phyloP scores from a whole-genome alignment of 2,329 filamentous ascomycete genomes.

The Sporothrix schenckii region DNA sequence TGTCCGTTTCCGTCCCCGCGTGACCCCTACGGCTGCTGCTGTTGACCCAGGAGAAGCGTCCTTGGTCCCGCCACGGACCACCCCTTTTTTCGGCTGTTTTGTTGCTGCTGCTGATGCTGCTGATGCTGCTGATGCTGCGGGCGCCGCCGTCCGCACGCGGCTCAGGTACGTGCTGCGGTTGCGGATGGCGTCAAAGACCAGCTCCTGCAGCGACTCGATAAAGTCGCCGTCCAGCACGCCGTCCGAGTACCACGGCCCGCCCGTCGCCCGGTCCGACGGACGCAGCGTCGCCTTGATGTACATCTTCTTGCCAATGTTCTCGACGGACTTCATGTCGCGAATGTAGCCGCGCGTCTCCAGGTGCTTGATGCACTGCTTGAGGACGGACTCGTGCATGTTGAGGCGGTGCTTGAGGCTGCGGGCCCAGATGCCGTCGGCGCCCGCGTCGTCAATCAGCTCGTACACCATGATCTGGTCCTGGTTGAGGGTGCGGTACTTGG shows the following conservation, averaged over 20 bases:
- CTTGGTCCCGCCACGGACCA: conserved; percentile 41
- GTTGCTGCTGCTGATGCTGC: background rate
- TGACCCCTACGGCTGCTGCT: background rate
- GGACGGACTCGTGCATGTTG: conserved; percentile 79
- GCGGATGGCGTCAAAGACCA: conserved; percentile 74
- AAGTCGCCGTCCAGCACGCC: conserved; percentile 87
- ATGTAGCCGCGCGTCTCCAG: conserved; percentile 82
- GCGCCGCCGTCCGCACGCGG: conserved; percentile 38
- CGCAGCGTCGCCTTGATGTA: conserved; percentile 87
- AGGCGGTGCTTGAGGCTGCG: conserved; percentile 79
- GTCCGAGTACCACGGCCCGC: conserved; percentile 93
- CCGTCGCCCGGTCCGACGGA: conserved; percentile 86
- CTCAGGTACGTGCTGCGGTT: conserved; percentile 69
- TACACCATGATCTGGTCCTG: conserved; percentile 85
- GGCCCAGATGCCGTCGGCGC: conserved; percentile 86
- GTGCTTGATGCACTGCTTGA: conserved; percentile 80
- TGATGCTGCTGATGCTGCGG: too few species aligned
- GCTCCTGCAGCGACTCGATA: conserved; percentile 73
- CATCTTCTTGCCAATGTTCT: conserved; percentile 89
- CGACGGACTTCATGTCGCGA: conserved; percentile 86
- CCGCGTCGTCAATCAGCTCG: conserved; percentile 82
- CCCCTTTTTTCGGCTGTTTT: conserved; percentile 50
- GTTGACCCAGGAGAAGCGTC: background rate
- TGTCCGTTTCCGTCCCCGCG: conserved; percentile 53
- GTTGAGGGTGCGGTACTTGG: conserved; percentile 59